phyloP scores from a whole-genome alignment of 2,329 filamentous ascomycete genomes.

The Pestalotiopsis sp. region DNA sequence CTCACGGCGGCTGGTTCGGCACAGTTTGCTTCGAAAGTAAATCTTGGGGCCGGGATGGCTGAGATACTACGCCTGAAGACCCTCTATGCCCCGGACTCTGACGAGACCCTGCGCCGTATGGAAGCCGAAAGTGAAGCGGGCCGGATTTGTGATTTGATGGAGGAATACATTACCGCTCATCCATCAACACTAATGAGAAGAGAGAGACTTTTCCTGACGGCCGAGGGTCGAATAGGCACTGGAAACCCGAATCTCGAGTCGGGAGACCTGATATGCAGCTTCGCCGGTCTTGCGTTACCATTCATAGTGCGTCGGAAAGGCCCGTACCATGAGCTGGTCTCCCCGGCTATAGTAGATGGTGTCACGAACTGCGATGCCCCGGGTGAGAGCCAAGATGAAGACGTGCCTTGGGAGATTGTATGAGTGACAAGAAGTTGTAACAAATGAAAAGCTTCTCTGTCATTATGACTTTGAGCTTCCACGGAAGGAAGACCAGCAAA shows the following conservation, averaged over 20 bases:
- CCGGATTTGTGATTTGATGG: not conserved
- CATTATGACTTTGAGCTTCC: no score
- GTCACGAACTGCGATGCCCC: not conserved
- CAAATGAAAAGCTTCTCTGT: no score
- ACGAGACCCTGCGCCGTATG: not conserved
- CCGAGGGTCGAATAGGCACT: not conserved
- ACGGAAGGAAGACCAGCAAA: no score
- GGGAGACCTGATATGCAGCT: not conserved
- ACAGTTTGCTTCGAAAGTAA: not conserved
- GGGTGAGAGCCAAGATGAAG: not conserved
- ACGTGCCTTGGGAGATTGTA: not conserved
- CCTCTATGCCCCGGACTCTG: accelerated
- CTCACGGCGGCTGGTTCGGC: not conserved
- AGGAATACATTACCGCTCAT: not conserved
- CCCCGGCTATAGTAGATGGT: not conserved
- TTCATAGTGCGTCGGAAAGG: not conserved
- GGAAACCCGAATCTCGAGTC: not conserved
- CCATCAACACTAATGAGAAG: not conserved
- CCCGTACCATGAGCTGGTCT: not conserved
- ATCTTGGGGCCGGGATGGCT: not conserved
- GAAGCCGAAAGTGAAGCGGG: not conserved
- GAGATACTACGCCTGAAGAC: not conserved
- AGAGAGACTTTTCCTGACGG: not conserved
- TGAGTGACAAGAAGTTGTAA: not conserved
- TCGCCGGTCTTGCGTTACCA: not conserved